Evolutionary conservation across 495 filamentous ascomycete species (phyloP), one percentile per base, ranked within the genome.

Genomic region (Aspergillus incahuasiensis): DNA sequence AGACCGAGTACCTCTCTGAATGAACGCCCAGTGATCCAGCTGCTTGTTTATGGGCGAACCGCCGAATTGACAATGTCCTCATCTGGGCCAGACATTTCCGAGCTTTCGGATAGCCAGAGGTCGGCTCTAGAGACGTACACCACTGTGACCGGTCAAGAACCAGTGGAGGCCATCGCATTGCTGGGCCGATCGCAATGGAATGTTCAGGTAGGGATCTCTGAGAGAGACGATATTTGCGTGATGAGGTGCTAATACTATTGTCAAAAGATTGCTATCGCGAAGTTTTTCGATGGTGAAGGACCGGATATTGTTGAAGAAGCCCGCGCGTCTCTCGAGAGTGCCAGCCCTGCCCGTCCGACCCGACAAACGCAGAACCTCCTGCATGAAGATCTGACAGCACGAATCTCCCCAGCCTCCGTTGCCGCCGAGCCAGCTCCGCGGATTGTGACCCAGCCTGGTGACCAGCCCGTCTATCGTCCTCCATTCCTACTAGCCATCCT

Each of bases 211-310:
- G 7, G 49, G 30, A 2, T 1, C 24, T 32, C 6, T 1, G 15
- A 8, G 35, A 21, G n/a, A 13, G 38, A n/a, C n/a, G n/a, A n/a
- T 5, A 39, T 16, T 22, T 16, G 28, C 6, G 7, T 40, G 7
- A 24, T 1, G 12, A n/a, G 12, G 12, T 38, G 32, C 48, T 50
- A 34, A 50, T 13, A 5, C 13, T 18, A 20, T 40, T 8, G 12
- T 11, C 2, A 35, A 24, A 39, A 98, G 87, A 95, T 97, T 58
- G 94, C 94, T 30, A 89, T 98, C 48, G 81, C 94, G 47, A 92
- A 92, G 64, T 97, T 97, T 82, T 98, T 97, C 66, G 94, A 97
- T 67, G 94, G 95, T 48, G 95, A 97, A 71, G 83, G 86, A 5
- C 82, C 89, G 34, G 89, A 96, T 65, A 86, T 83, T 5, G 75